These are phyloP conservation scores for Sinapis alba DNA, from an alignment of 441 rosid genomes.

Conservation along the genomic window DNA sequence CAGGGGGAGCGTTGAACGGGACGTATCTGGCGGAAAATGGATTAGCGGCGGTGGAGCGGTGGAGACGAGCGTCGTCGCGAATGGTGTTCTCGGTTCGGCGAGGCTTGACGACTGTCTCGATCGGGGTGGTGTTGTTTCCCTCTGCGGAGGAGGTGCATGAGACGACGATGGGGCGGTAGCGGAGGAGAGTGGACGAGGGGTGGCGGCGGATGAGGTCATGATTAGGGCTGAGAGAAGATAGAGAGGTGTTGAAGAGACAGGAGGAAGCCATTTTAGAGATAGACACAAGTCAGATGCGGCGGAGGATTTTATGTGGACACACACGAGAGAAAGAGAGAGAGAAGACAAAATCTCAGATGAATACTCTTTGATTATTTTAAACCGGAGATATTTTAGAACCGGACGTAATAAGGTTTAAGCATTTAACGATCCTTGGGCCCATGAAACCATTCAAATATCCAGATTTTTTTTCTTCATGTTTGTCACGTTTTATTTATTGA, in stretches of 20 bases:
- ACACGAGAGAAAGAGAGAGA: not conserved
- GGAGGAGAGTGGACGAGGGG: conserved; percentile 17
- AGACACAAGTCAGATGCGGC: conserved; percentile 38
- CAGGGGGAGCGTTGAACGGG: conserved; percentile 54
- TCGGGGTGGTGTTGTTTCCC: conserved; percentile 1
- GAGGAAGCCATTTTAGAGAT: conserved; percentile 44
- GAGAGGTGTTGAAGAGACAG: conserved; percentile 43
- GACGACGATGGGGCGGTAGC: conserved; percentile 33
- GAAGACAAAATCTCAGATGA: not conserved
- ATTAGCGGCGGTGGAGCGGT: conserved; percentile 42
- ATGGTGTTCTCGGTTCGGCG: conserved; percentile 54
- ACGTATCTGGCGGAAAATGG: conserved; percentile 65
- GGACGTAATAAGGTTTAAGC: not conserved
- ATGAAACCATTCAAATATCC: conserved; percentile 21
- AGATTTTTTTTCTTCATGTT: not conserved
- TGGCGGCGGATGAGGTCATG: conserved; percentile 38
- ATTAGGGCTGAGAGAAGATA: conserved; percentile 38
- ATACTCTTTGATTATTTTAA: not conserved
- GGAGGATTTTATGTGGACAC: conserved; percentile 29
- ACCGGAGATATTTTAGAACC: conserved; percentile 22
- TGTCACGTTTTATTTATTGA: not conserved
- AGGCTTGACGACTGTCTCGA: conserved; percentile 37
- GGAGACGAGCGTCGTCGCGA: conserved; percentile 62
- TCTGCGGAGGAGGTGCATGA: conserved; percentile 43
- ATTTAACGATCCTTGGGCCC: conserved; percentile 6